Base-by-base conservation (phyloP, 176 grass and related monocot species). In the Juncus inflexus region DNA sequence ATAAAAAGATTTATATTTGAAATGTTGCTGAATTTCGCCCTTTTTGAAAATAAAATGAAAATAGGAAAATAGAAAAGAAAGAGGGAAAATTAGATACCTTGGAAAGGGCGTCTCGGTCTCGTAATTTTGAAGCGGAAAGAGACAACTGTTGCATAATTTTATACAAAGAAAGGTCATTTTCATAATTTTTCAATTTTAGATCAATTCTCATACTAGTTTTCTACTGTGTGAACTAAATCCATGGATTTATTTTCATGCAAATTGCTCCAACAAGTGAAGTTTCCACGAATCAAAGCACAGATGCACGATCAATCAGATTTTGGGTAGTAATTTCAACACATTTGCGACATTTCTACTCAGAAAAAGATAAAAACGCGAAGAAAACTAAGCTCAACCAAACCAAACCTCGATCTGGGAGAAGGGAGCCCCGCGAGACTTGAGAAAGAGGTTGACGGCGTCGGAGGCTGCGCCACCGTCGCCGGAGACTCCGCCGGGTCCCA, bases 321-420 rank as follows among this genome's bases (percentile, higher is more conserved):
- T 6, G 43, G 43, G 43, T 5, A 47, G 4, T 47, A 47, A 6
- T 47, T 9, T 47, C 2, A 47, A 47, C 9, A 47, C 43, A 56
- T 28, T 69, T 37, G 50, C 9, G 4, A 28, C 40, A 35, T 5
- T 12, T 58, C 50, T 58, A 79, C 62, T 74, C 51, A 53, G 73
- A 77, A 74, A 42, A 61, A 58, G 51, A 42, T 64, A 16, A 50
- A 75, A 67, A 38, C 12, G 47, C 62, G 19, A 73, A 40, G 77
- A 55, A 52, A 43, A 52, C 45, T 61, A 63, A 59, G 52, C 55
- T 56, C 5, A 11, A 41, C 39, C 13, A 58, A 71, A 71, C 40
- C 79, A 55, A 68, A 99, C 94, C 94, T 92, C 88, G 88, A 99
- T 80, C 94, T 92, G 88, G 62, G 80, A 86, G 12, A 86, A 78